phyloP scores from a whole-genome alignment of 1,284 basidiomycete genomes.

The Neolentinus lepideus region DNA sequence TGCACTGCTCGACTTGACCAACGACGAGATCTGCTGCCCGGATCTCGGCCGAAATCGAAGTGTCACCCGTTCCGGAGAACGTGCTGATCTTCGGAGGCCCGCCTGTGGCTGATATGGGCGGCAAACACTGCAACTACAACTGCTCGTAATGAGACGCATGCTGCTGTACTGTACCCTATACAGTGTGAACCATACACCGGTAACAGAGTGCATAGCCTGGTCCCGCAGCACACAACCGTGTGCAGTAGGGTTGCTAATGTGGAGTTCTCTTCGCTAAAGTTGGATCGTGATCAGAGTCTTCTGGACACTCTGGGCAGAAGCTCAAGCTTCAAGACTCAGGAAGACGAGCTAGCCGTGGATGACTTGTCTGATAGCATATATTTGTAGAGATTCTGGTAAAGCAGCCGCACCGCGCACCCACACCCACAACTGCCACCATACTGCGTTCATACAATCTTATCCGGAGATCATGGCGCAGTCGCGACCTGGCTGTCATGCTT shows the following conservation, averaged over 20 bases:
- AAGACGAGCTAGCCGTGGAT: not conserved
- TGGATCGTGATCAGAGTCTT: not conserved
- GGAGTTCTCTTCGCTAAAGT: not conserved
- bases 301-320: not conserved
- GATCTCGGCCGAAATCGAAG: slow-evolving; percentile 1
- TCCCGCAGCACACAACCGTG: not conserved
- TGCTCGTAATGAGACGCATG: too few relatives aligned
- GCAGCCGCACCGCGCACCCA: not conserved
- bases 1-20: not conserved
- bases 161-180: too few relatives aligned
- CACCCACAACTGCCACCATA: not conserved
- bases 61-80: not conserved
- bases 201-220: not conserved
- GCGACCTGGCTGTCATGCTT: too few relatives aligned
- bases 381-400: not conserved
- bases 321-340: not conserved
- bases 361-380: not conserved
- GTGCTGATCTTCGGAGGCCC: not conserved
- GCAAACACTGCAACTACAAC: not conserved
- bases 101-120: not conserved
- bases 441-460: not conserved
- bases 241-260: not conserved
- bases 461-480: slow-evolving; percentile 1
- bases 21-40: not conserved
- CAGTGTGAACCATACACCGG: not conserved